Base-by-base conservation (phyloP, 2,329 filamentous ascomycete genomes). In the Pyrenophora seminiperda region DNA sequence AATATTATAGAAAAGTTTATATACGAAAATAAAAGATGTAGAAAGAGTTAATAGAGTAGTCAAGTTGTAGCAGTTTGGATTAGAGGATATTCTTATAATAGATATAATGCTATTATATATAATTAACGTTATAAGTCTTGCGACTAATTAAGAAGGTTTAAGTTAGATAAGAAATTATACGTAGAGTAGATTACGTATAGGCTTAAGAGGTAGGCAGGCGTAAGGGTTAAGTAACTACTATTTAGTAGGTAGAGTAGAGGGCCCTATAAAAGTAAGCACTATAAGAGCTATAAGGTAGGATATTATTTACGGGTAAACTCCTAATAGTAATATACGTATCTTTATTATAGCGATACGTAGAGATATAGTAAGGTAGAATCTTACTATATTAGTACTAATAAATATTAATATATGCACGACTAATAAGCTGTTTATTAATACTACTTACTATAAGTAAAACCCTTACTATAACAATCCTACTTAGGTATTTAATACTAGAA, bases 121-220 rank as follows among this genome's bases (percentile, higher is more conserved):
- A 58, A 54, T 22, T 60, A 63, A 43, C 51, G 53, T 3, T 66
- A 61, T 43, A 47, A 58, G 6, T 38, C 32, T n/a, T 64, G 61
- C 39, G 32, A 56, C n/a, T 13, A 32, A 9, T 47, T 64, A 13
- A 59, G 59, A 5, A 47, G 33, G n/a, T 14, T 66, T 1, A 47
- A 22, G 24, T 20, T 64, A 19, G 53, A 62, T 18, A 33, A 61
- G 43, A 2, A 51, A 30, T 53, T 51, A 22, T 66, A 66, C 37
- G 29, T 64, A 19, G 59, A 63, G 4, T 48, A 61, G 38, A 50
- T 66, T 38, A 34, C 61, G 22, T 63, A 59, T 27, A 52, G 62
- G 40, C 41, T 66, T 7, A 61, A 56, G 51, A 59, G 30, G 30
- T 66, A 59, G 62, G 61, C 62, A 37, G 62, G 59, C 13, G 44